These are phyloP conservation scores for Typha latifolia DNA, from an alignment of 176 grass and related monocot species.

Conservation along the genomic window DNA sequence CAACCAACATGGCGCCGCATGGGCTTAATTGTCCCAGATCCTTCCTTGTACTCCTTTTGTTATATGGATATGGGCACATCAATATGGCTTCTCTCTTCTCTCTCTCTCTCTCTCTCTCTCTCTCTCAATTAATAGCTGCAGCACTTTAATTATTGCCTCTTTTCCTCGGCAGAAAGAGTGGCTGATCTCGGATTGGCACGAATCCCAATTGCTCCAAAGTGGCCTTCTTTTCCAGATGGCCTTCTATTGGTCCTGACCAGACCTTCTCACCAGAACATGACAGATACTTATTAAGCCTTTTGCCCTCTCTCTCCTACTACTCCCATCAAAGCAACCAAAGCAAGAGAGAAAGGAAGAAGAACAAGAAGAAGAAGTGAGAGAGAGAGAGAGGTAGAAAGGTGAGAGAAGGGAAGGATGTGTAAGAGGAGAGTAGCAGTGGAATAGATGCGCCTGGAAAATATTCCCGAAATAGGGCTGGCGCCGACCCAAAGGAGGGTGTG, in stretches of 20 bases:
- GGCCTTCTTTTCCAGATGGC: not conserved
- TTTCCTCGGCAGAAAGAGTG: constrained; percentile 7
- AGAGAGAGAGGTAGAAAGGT: constrained; percentile 10
- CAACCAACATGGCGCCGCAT: constrained; percentile 8
- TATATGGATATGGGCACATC: too few species aligned
- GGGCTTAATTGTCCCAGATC: not conserved
- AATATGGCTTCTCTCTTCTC: not conserved
- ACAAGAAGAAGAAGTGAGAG: not conserved
- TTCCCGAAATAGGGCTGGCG: constrained; percentile 63
- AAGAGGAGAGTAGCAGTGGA: constrained; percentile 4
- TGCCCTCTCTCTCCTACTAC: constrained; percentile 3
- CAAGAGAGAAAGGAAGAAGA: not conserved
- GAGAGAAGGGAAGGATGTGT: not conserved
- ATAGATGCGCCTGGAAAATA: constrained; percentile 64
- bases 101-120: too few species aligned
- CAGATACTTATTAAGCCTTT: not conserved
- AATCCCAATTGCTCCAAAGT: constrained; percentile 18
- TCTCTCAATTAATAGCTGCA: not conserved
- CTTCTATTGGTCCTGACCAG: not conserved
- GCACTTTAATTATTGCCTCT: constrained; percentile 23
- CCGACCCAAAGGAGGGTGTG: constrained; percentile 42
- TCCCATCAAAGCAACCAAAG: not conserved
- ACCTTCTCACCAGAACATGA: not conserved
- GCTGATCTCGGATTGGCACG: constrained; percentile 18
- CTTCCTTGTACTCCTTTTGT: not conserved